Percentiles rank a stretch among this genome's conserved stretches.
phyloP scores from a whole-genome alignment of 257 asterid species.

The Ballota nigra region DNA sequence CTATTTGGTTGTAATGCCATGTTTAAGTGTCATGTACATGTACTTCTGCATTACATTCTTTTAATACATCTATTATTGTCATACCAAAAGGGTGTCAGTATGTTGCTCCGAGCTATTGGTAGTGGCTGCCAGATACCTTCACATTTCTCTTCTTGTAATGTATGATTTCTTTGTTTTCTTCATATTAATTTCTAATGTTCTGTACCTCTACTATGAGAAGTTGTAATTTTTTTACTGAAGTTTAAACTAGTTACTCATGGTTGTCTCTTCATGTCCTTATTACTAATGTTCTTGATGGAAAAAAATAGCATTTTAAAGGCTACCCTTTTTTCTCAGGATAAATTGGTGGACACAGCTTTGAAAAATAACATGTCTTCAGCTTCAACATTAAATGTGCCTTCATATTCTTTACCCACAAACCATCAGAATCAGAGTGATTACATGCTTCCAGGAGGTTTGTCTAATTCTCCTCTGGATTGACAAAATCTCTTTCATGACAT shows the following conservation, averaged over 20 bases:
- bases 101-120: conserved; percentile 17
- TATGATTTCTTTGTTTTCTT: neutral
- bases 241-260: conserved; percentile 9
- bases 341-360: conserved; percentile 52
- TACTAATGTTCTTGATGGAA: conserved; percentile 3
- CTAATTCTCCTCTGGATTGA: conserved; percentile 18
- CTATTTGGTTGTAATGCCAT: neutral
- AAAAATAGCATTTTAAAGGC: conserved; percentile 20
- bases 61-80: neutral
- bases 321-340: conserved; percentile 46
- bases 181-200: neutral
- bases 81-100: neutral
- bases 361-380: conserved; percentile 45
- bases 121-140: conserved; percentile 9
- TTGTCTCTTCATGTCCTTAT: conserved; percentile 11
- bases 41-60: conserved; percentile 20
- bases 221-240: neutral
- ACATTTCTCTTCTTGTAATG: neutral
- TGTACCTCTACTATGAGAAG: conserved; percentile 12
- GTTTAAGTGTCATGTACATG: neutral
- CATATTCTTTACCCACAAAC: conserved; percentile 47
- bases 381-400: conserved; percentile 42
- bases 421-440: conserved; percentile 35
- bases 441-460: conserved; percentile 55
- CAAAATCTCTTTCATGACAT: conserved; percentile 12